Evolutionary conservation across 192 early-diverging fungal genomes (phyloP).

Genomic region (Coemansia erecta): DNA sequence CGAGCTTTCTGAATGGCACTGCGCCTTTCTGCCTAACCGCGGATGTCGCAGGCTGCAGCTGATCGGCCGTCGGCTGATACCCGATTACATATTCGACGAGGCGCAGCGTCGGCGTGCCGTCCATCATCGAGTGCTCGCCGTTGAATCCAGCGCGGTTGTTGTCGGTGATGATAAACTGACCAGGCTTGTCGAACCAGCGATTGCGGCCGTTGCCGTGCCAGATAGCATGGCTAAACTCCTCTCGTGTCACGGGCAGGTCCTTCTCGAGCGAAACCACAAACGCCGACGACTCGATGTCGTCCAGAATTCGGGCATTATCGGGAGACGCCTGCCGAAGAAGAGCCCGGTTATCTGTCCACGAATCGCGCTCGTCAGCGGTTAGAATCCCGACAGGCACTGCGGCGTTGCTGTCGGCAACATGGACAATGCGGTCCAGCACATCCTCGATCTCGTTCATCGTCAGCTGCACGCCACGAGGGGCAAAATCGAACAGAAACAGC

Average conservation of each 20-base stretch:
- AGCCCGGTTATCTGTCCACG: conserved; percentile 81
- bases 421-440: conserved; percentile 68
- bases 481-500: conserved; percentile 76
- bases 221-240: conserved; percentile 81
- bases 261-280: conserved; percentile 91
- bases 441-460: conserved; percentile 75
- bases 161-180: conserved; percentile 94
- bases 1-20: conserved; percentile 54
- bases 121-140: conserved; percentile 95
- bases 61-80: conserved; percentile 49
- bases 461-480: conserved; percentile 57
- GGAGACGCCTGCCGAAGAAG: conserved; percentile 60
- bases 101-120: conserved; percentile 87
- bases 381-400: conserved; percentile 80
- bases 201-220: conserved; percentile 96
- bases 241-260: conserved; percentile 79
- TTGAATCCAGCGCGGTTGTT: conserved; percentile 95
- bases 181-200: conserved; percentile 95
- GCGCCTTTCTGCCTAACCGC: conserved; percentile 2
- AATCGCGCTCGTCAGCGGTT: conserved; percentile 89
- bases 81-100: conserved; percentile 75
- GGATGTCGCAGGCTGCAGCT: conserved; percentile 14
- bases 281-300: conserved; percentile 88
- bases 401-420: conserved; percentile 60
- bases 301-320: conserved; percentile 68